phyloP scores from a whole-genome alignment of 768 basidiomycete genomes.

The Collybia sordida region DNA sequence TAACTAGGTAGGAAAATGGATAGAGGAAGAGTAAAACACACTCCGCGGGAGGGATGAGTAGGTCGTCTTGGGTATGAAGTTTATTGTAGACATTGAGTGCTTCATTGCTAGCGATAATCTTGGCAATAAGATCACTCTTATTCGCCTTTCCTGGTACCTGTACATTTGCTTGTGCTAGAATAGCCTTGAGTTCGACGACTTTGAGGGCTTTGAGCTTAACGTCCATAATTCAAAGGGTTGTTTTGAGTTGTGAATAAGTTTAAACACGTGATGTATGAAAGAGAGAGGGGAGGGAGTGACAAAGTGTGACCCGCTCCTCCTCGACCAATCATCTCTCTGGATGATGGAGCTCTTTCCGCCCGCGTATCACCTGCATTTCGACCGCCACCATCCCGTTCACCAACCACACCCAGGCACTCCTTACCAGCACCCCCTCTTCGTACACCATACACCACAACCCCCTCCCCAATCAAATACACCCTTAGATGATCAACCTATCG shows the following conservation, averaged over 20 bases:
- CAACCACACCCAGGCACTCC: too few species aligned
- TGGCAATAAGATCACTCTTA: conserved; percentile 67
- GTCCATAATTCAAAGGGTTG: conserved; percentile 37
- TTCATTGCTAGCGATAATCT: conserved; percentile 50
- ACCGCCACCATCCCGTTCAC: conserved; percentile 13
- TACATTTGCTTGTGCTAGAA: conserved; percentile 53
- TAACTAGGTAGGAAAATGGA: conserved; percentile 5
- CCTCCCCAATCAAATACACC: conserved; percentile 15
- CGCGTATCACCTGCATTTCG: conserved; percentile 48
- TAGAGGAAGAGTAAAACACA: conserved; percentile 15
- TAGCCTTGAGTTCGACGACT: conserved; percentile 66
- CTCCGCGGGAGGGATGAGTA: conserved; percentile 18
- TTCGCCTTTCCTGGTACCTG: conserved; percentile 54
- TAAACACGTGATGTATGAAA: conserved; percentile 2
- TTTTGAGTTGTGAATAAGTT: conserved; percentile 16
- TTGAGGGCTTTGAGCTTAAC: conserved; percentile 59
- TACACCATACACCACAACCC: conserved; percentile 19
- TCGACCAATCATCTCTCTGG: conserved; percentile 43
- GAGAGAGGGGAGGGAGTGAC: conserved; percentile 17
- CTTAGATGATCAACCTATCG: conserved; percentile 46
- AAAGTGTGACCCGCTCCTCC: conserved; percentile 12
- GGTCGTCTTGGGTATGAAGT: conserved; percentile 32
- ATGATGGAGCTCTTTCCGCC: conserved; percentile 49
- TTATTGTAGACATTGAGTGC: conserved; percentile 52
- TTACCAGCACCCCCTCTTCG: conserved; percentile 16